A percentile compares a stretch with the other conserved stretches of the same genome.
phyloP scores from a whole-genome alignment of 208 protist species.

The Trypanosoma avium region DNA sequence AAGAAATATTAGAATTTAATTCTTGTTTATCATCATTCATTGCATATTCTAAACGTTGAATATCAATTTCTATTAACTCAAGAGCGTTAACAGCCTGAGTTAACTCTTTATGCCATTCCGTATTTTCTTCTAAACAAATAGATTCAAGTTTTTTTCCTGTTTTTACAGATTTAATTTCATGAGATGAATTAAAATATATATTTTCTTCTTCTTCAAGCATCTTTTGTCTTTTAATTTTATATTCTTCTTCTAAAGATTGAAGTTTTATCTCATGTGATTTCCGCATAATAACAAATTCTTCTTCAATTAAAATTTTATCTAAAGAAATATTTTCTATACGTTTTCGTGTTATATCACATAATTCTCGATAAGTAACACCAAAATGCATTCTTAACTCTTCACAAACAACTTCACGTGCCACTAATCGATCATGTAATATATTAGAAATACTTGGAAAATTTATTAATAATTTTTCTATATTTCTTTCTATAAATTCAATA shows the following conservation, averaged over 20 bases:
- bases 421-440: constrained; percentile 3
- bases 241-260: neutral
- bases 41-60: neutral
- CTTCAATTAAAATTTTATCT: neutral
- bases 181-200: constrained; percentile 8
- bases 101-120: neutral
- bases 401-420: constrained; percentile 15
- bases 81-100: neutral
- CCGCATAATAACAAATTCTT: neutral
- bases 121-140: constrained; percentile 8
- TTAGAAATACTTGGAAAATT: neutral
- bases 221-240: neutral
- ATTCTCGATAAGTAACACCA: constrained; percentile 8
- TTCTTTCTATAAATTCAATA: neutral
- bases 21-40: neutral
- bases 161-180: constrained; percentile 1
- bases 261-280: neutral
- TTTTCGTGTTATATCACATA: constrained; percentile 1
- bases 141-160: neutral
- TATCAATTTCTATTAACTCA: constrained; percentile 3
- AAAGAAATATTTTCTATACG: constrained; percentile 5
- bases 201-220: constrained; percentile 14
- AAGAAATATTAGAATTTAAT: neutral
- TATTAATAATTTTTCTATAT: constrained; percentile 1
- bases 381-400: constrained; percentile 13